A percentile compares a stretch with the other conserved stretches of the same genome.
These are phyloP conservation scores for Pichia californica DNA, from an alignment of 805 yeast species.

Conservation along the genomic window DNA sequence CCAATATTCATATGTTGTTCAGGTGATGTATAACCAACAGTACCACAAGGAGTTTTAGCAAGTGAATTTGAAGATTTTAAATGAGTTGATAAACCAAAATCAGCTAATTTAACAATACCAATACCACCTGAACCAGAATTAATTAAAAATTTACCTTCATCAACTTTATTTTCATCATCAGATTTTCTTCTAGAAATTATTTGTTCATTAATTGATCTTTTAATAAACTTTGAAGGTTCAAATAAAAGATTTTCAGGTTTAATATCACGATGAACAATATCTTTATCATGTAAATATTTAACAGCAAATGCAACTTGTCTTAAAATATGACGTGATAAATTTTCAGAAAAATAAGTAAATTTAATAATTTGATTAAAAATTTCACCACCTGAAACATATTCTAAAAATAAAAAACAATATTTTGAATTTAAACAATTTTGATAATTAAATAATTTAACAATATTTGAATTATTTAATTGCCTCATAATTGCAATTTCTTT, in stretches of 20 bases:
- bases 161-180: slow-evolving; percentile 54
- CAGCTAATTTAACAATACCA: slow-evolving; percentile 60
- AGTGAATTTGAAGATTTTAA: slow-evolving; percentile 30
- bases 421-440: slow-evolving; percentile 39
- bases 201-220: slow-evolving; percentile 36
- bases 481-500: slow-evolving; percentile 75
- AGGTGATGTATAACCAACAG: slow-evolving; percentile 72
- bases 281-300: slow-evolving; percentile 64
- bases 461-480: slow-evolving; percentile 52
- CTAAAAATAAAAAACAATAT: slow-evolving; percentile 59
- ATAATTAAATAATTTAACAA: slow-evolving; percentile 49
- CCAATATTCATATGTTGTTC: slow-evolving; percentile 56
- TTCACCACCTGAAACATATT: slow-evolving; percentile 72
- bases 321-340: slow-evolving; percentile 64
- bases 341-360: slow-evolving; percentile 69
- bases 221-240: slow-evolving; percentile 43
- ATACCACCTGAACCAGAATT: slow-evolving; percentile 58
- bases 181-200: slow-evolving; percentile 41
- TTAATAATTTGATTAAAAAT: slow-evolving; percentile 75
- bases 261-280: slow-evolving; percentile 73
- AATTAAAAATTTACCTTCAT: slow-evolving; percentile 52
- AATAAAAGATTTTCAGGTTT: slow-evolving; percentile 75
- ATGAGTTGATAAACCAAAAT: slow-evolving; percentile 63
- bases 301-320: slow-evolving; percentile 65
- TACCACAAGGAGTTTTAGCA: slow-evolving; percentile 70